Conservation (phyloP, 331 rosid species). For the Phaseolus coccineus region DNA sequence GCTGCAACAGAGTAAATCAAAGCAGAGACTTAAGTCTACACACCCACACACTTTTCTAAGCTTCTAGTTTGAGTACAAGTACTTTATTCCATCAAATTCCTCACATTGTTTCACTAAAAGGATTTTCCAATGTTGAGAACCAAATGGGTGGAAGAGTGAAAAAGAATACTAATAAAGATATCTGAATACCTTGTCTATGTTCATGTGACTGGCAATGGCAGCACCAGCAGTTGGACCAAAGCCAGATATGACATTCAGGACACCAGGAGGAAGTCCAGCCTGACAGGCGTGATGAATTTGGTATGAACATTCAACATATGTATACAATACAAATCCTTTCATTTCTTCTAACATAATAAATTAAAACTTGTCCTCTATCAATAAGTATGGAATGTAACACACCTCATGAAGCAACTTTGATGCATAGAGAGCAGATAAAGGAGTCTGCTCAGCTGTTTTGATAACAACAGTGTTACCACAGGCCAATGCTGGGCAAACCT, state of each 20-base stretch:
- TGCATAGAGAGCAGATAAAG: constrained; percentile 61
- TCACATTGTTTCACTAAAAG: background rate
- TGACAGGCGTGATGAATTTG: constrained; percentile 34
- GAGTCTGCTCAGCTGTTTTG: constrained; percentile 72
- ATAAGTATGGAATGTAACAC: constrained; percentile 2
- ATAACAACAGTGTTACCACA: constrained; percentile 66
- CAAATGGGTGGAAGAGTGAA: background rate
- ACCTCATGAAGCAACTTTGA: constrained; percentile 64
- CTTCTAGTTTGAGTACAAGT: background rate
- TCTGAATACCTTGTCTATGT: constrained; percentile 67
- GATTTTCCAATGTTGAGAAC: background rate
- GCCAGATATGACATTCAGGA: constrained; percentile 70
- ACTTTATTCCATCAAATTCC: background rate
- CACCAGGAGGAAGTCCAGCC: constrained; percentile 84
- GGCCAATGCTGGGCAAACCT: constrained; percentile 69
- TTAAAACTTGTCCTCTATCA: background rate
- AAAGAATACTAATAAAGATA: background rate
- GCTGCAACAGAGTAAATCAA: constrained; percentile 49
- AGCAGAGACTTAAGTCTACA: background rate
- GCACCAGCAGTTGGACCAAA: constrained; percentile 82
- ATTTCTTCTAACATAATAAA: background rate
- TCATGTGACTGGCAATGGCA: constrained; percentile 73
- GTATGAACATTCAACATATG: background rate
- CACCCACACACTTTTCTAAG: background rate
- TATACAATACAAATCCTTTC: background rate